Evolutionary conservation across 2,329 filamentous ascomycete genomes (phyloP).

Genomic region (Aureobasidium sp.): DNA sequence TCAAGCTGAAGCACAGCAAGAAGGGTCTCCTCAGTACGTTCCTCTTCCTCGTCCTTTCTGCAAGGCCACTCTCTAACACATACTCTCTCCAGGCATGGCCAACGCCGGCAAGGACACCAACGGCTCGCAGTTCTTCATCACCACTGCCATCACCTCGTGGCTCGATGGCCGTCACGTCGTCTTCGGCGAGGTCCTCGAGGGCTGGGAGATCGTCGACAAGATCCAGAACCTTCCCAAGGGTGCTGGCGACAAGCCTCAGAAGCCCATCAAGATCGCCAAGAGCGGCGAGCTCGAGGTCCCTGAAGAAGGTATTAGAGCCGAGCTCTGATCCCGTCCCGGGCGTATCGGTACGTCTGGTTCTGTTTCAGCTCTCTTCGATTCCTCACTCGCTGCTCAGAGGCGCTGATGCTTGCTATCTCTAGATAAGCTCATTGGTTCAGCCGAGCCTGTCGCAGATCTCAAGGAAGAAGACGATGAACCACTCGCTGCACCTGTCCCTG

Average conservation of each 20-base stretch:
- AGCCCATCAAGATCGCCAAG: constrained; percentile 68
- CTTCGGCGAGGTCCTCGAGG: constrained; percentile 82
- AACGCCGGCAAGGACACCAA: constrained; percentile 60
- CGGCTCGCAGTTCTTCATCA: constrained; percentile 87
- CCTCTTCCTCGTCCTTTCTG: background rate
- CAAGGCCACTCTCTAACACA: background rate
- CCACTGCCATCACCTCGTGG: constrained; percentile 72
- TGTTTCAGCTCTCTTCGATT: constrained; percentile 19
- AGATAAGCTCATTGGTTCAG: constrained; percentile 4
- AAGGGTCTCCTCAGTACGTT: constrained; percentile 61
- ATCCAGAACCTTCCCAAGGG: constrained; percentile 64
- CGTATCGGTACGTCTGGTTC: constrained; percentile 17
- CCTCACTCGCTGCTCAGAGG: constrained; percentile 10
- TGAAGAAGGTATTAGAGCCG: constrained; percentile 86
- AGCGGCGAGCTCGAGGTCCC: constrained; percentile 77
- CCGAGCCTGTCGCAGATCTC: constrained; percentile 4
- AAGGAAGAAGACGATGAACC: constrained; percentile 4
- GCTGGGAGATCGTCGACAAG: constrained; percentile 69
- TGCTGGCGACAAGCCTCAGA: constrained; percentile 57
- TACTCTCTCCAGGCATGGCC: constrained; percentile 48
- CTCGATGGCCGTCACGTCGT: constrained; percentile 79
- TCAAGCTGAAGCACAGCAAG: constrained; percentile 88
- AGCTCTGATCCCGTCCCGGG: constrained; percentile 55
- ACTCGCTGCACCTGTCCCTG: constrained; percentile 4
- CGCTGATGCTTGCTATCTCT: constrained; percentile 10